These are phyloP conservation scores for Oxytropis ochrocephala DNA, from an alignment of 306 rosid species.

Conservation along the genomic window DNA sequence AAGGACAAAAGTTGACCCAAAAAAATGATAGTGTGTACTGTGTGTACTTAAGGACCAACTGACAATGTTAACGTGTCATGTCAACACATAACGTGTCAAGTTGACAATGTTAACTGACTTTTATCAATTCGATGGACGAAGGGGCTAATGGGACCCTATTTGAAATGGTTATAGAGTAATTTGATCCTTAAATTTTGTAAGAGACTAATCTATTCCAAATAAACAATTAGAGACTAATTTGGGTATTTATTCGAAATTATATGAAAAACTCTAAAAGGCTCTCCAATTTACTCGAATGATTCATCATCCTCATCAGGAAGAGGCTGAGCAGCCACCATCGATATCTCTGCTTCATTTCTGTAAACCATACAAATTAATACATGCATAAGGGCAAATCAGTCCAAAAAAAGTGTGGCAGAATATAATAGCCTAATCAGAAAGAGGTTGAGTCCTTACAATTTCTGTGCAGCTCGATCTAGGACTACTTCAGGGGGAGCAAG, in stretches of 20 bases:
- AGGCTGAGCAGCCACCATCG: conserved; percentile 50
- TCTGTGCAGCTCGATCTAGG: conserved; percentile 51
- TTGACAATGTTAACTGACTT: too few relatives aligned
- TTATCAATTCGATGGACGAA: too few relatives aligned
- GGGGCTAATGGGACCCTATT: too few relatives aligned
- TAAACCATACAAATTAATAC: background rate
- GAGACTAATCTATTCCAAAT: too few relatives aligned
- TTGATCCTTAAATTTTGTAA: too few relatives aligned
- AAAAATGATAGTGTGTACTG: too few relatives aligned
- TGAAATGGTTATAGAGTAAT: too few relatives aligned
- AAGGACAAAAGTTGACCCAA: too few relatives aligned
- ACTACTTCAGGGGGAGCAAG: conserved; percentile 79
- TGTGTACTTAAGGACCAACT: too few relatives aligned
- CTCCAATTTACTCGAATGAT: conserved; percentile 24
- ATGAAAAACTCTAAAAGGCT: background rate
- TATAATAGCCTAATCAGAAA: background rate
- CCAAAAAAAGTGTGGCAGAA: background rate
- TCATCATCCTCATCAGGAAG: conserved; percentile 72
- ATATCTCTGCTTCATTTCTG: conserved; percentile 63
- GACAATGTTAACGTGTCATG: too few relatives aligned
- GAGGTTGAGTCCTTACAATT: conserved; percentile 26
- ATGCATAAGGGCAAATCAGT: background rate
- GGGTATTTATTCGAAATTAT: background rate
- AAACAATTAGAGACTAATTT: too few relatives aligned
- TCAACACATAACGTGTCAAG: too few relatives aligned